phyloP scores from a whole-genome alignment of 2,329 filamentous ascomycete genomes.

The Colletotrichum eremochloae region DNA sequence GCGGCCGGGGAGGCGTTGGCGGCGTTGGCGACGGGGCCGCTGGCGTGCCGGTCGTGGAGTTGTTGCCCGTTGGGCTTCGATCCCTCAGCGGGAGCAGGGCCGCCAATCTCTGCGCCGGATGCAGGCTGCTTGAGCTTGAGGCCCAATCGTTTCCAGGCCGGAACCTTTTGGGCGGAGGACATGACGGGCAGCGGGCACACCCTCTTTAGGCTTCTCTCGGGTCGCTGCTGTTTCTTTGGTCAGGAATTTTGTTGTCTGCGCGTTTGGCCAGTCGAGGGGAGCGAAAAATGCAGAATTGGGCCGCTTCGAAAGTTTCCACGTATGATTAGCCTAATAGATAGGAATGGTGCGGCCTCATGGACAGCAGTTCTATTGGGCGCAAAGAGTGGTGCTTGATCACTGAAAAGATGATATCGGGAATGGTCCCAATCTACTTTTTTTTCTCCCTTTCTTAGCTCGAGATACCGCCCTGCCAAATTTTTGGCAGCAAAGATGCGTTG shows the following conservation, averaged over 20 bases:
- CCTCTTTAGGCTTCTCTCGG: constrained; percentile 32
- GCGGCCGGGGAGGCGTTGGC: constrained; percentile 32
- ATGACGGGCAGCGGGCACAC: constrained; percentile 52
- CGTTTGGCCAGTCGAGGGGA: constrained; percentile 27
- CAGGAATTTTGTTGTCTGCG: constrained; percentile 36
- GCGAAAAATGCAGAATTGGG: constrained; percentile 29
- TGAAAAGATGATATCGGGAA: constrained; percentile 33
- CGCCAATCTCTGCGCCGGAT: constrained; percentile 42
- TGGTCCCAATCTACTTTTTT: constrained; percentile 29
- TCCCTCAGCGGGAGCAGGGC: constrained; percentile 38
- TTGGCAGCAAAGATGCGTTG: constrained; percentile 40
- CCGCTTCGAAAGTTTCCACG: constrained; percentile 36
- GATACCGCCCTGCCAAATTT: constrained; percentile 36
- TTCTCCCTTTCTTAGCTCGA: constrained; percentile 3
- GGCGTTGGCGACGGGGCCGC: constrained; percentile 37
- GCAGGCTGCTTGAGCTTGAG: constrained; percentile 68
- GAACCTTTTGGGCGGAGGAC: constrained; percentile 60
- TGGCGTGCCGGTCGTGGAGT: constrained; percentile 42
- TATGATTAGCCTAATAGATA: constrained; percentile 32
- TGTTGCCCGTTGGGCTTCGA: constrained; percentile 46
- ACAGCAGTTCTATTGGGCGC: constrained; percentile 40
- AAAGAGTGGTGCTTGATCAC: constrained; percentile 35
- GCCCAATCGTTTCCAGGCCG: constrained; percentile 74
- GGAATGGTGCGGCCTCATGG: constrained; percentile 40
- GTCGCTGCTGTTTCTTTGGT: constrained; percentile 27